Evolutionary conservation across 2,329 filamentous ascomycete species (phyloP).

Genomic region (Claviceps maximensis): DNA sequence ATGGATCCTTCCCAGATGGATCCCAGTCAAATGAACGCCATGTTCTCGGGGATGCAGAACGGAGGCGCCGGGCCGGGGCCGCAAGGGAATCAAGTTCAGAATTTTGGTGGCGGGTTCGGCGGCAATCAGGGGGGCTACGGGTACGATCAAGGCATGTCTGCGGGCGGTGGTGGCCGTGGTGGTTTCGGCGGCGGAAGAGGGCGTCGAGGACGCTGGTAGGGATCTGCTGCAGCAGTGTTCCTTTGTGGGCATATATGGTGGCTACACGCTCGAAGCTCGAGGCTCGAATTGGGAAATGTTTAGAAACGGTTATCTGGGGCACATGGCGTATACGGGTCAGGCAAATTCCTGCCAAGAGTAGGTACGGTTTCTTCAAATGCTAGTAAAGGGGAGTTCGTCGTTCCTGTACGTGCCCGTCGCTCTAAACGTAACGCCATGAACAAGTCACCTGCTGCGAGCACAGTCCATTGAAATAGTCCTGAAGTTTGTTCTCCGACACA

Average conservation of each 20-base stretch:
- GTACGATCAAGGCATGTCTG: slow-evolving; percentile 35
- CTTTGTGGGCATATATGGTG: background rate
- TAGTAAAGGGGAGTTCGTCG: background rate
- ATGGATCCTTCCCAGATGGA: slow-evolving; percentile 58
- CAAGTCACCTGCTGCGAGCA: no score
- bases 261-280: background rate
- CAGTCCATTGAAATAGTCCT: no score
- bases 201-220: slow-evolving; percentile 17
- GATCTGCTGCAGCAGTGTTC: background rate
- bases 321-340: slow-evolving; percentile 3
- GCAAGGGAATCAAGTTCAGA: slow-evolving; percentile 37
- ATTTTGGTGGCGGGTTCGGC: slow-evolving; percentile 39
- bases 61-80: slow-evolving; percentile 27
- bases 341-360: background rate
- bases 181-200: slow-evolving; percentile 18
- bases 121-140: slow-evolving; percentile 39
- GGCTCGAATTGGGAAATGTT: background rate
- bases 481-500: no score
- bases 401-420: background rate
- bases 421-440: no score
- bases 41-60: slow-evolving; percentile 47
- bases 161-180: slow-evolving; percentile 21
- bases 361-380: background rate
- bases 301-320: background rate
- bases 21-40: slow-evolving; percentile 40